phyloP scores from a whole-genome alignment of 169 alveolate species.

The Eimeria acervulina region DNA sequence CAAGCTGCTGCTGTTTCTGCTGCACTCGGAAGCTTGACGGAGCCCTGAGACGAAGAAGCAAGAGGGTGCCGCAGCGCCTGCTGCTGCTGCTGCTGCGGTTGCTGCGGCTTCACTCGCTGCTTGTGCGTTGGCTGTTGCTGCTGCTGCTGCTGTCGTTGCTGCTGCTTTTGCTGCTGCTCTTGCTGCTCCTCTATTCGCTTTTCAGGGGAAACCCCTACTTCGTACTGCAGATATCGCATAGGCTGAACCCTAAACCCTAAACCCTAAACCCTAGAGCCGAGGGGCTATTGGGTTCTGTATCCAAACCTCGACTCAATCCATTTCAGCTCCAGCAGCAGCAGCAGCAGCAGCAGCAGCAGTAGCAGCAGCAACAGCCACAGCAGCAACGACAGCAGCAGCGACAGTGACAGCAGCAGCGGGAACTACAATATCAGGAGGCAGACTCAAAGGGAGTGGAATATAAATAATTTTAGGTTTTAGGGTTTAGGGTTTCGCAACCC shows the following conservation, averaged over 20 bases:
- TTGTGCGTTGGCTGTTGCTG: neutral
- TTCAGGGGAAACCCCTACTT: neutral
- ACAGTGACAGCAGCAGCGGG: neutral
- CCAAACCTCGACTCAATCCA: neutral
- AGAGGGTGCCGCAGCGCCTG: neutral
- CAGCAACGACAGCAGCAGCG: constrained; percentile 34
- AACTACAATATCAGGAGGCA: neutral
- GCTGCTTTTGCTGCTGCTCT: constrained; percentile 18
- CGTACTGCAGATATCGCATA: neutral
- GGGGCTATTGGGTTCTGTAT: too few species aligned
- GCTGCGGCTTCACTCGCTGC: constrained; percentile 6
- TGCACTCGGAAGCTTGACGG: constrained; percentile 1
- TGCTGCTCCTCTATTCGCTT: too few species aligned
- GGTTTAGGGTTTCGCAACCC: neutral
- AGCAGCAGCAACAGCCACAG: neutral
- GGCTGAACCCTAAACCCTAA: constrained; percentile 43
- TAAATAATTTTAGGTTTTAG: neutral
- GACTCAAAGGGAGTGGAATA: neutral
- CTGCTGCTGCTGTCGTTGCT: constrained; percentile 29
- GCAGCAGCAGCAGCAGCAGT: neutral
- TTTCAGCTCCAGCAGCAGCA: neutral
- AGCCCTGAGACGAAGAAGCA: neutral
- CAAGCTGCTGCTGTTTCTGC: constrained; percentile 25
- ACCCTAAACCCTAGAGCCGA: constrained; percentile 41
- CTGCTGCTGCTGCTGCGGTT: constrained; percentile 17